Evolutionary conservation across 805 yeast species (phyloP), one percentile per base, ranked within the genome.

Genomic region (Candida schatavii): DNA sequence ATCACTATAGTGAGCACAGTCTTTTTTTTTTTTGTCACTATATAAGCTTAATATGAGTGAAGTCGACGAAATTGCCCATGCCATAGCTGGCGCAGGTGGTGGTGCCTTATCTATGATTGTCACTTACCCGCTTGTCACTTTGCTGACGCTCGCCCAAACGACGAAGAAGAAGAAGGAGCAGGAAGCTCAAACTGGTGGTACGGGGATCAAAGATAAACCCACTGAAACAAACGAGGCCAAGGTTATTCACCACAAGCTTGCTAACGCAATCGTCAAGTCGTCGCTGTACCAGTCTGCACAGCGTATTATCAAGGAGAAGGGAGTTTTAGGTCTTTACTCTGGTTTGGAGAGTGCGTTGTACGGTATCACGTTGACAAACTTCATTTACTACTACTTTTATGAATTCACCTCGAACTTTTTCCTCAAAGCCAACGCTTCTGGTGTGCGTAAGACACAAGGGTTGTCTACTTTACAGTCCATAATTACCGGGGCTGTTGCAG

Each of bases 51-150:
- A 10, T n/a, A 65, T 64, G 72, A 50, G 68, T 21, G 63, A 62
- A 23, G 56, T 63, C 23, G 75, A 72, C 45, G 77, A 77, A 48
- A 54, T 86, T 28, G 88, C 93, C 11, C 97, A 90, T 57, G 97
- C 97, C n/a, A 62, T 90, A 9, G 85, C 96, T 4, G 98, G 97
- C 9, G 96, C 96, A 27, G 83, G 90, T 5, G 96, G 96, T 21
- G 97, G 97, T 11, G 89, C 91, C 18, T 74, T 88, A 22, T 78
- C 96, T 2, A 85, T 88, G 83, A 76, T 83, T 0, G 81, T 88
- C 30, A 90, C 97, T 0, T 90, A 90, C 58, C 98, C 98, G 1
- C 69, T 90, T 52, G 88, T 88, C 45, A 85, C 95, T 1, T 66
- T 89, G 43, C 84, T 95, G 2, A 89, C 97, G 0, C 76, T 87